Evolutionary conservation across 2,329 filamentous ascomycete species (phyloP).

Genomic region (Stenocarpella maydis): DNA sequence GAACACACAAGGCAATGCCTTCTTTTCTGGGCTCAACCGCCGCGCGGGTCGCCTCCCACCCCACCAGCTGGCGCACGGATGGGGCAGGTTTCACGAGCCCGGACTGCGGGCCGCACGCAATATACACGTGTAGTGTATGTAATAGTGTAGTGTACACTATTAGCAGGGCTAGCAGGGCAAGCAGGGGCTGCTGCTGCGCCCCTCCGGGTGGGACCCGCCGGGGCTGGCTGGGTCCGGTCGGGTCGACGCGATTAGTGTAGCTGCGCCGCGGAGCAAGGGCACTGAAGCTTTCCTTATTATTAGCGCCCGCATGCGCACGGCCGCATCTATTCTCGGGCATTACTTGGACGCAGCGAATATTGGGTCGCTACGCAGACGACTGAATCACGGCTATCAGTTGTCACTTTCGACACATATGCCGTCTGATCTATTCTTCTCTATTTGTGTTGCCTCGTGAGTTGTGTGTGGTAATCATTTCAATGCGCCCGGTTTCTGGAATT

Average conservation of each 20-base stretch:
- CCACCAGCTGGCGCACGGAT: slow-evolving; percentile 10
- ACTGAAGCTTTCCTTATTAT: slow-evolving; percentile 26
- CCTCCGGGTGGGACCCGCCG: not conserved
- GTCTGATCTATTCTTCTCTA: not conserved
- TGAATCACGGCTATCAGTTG: slow-evolving; percentile 22
- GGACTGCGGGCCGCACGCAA: slow-evolving; percentile 1
- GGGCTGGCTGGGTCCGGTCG: no score
- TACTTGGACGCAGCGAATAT: slow-evolving; percentile 14
- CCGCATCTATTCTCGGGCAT: slow-evolving; percentile 17
- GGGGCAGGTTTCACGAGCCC: slow-evolving; percentile 8
- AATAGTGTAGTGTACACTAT: no score
- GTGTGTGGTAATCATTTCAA: not conserved
- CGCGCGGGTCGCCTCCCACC: not conserved
- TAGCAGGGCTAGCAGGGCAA: not conserved
- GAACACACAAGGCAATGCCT: slow-evolving; percentile 4
- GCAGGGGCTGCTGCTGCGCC: slow-evolving; percentile 2
- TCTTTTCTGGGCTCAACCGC: not conserved
- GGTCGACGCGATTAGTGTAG: not conserved
- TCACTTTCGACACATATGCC: not conserved
- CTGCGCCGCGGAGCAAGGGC: not conserved
- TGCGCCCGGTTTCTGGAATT: slow-evolving; percentile 2
- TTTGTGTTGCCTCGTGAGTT: not conserved
- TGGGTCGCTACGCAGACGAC: slow-evolving; percentile 22
- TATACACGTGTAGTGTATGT: no score
- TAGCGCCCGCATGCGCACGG: slow-evolving; percentile 16